These are phyloP conservation scores for Ascosphaera aggregata DNA, from an alignment of 2,329 filamentous ascomycete species.

Conservation along the genomic window DNA sequence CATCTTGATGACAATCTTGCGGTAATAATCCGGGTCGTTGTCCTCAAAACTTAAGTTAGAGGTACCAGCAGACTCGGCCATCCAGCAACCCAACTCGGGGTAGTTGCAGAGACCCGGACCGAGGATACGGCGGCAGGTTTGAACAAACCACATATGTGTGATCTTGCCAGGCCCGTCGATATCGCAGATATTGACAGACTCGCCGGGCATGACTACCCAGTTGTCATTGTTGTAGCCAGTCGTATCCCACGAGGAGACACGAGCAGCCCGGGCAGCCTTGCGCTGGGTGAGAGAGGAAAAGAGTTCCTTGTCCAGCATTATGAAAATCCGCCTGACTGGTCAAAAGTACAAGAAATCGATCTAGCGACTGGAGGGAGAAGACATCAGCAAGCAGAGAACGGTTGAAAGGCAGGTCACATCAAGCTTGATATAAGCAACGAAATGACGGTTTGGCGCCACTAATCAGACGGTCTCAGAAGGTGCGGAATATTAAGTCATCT, in stretches of 20 bases:
- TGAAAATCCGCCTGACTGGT: background rate
- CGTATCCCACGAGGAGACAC: constrained; percentile 13
- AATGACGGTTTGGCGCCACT: too few species aligned
- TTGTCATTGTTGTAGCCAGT: constrained; percentile 13
- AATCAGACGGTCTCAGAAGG: too few species aligned
- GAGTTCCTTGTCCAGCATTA: constrained; percentile 1
- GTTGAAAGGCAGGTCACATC: too few species aligned
- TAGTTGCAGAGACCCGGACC: constrained; percentile 14
- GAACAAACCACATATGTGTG: constrained; percentile 14
- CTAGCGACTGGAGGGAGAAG: too few species aligned
- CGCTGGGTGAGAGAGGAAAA: background rate
- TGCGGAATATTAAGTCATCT: too few species aligned
- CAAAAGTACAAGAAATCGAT: background rate
- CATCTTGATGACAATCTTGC: constrained; percentile 15
- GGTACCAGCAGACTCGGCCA: constrained; percentile 14
- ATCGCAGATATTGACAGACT: constrained; percentile 11
- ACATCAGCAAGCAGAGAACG: too few species aligned
- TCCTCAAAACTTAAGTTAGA: constrained; percentile 13
- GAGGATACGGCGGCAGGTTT: constrained; percentile 14
- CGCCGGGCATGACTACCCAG: constrained; percentile 12
- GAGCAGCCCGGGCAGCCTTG: constrained; percentile 9
- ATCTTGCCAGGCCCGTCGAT: constrained; percentile 14
- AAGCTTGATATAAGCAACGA: too few species aligned
- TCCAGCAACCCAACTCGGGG: constrained; percentile 14
- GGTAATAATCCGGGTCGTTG: constrained; percentile 15